Evolutionary conservation across 2,329 filamentous ascomycete species (phyloP).

Genomic region (Talaromyces sp.): DNA sequence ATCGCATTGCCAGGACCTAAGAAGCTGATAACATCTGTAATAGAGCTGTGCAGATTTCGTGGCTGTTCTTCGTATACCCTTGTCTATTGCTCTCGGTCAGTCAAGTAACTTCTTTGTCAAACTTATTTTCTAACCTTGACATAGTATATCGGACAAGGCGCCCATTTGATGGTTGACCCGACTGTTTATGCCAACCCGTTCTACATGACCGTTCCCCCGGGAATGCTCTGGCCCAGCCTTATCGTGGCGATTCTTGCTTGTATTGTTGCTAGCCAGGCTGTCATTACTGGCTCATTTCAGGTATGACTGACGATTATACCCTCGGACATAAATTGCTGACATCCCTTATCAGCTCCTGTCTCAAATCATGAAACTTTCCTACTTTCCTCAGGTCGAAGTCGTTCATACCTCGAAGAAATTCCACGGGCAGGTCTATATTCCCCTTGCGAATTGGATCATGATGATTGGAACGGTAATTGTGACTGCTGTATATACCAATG

Average conservation of each 20-base stretch:
- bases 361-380: constrained; percentile 70
- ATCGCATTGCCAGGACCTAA: not conserved
- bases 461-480: constrained; percentile 75
- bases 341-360: constrained; percentile 50
- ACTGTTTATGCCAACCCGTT: constrained; percentile 70
- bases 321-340: not conserved
- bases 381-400: constrained; percentile 73
- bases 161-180: constrained; percentile 62
- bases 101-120: too few relatives aligned
- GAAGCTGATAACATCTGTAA: not conserved
- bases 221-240: constrained; percentile 66
- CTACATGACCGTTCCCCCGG: constrained; percentile 67
- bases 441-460: constrained; percentile 72
- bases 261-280: constrained; percentile 74
- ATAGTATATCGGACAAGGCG: constrained; percentile 69
- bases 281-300: constrained; percentile 75
- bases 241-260: constrained; percentile 59
- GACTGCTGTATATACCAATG: constrained; percentile 69
- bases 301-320: too few relatives aligned
- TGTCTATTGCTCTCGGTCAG: constrained; percentile 52
- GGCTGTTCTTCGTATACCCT: constrained; percentile 67
- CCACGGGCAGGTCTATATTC: constrained; percentile 75
- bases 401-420: constrained; percentile 69
- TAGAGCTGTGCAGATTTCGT: constrained; percentile 68
- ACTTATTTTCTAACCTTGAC: not conserved